Base-by-base conservation (phyloP, 2,329 filamentous ascomycete species). In the Dothistroma septosporum region DNA sequence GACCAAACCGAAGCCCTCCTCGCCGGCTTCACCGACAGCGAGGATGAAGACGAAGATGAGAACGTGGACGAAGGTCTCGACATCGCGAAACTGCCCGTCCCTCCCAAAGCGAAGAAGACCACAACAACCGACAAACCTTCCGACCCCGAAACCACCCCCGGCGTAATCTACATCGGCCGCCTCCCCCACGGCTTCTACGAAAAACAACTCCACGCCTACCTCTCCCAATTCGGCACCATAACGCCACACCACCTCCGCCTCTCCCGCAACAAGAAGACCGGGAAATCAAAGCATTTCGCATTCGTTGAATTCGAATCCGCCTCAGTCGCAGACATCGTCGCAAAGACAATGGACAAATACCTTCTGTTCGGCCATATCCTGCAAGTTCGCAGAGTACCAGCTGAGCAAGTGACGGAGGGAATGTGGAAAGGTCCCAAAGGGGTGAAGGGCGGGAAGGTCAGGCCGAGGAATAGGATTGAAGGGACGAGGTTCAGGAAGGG, bases 171-270 rank as follows among this genome's bases (percentile, higher is more conserved):
- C 78, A 83, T 99, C 70, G 92, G 91, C 58, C 91, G 92, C 66
- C 88, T 96, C 62, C 92, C 92, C 44, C 91, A 94, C 78, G 90
- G 94, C 78, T 99, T 99, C 85, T 97, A 93, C 82, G 94, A 99
- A 79, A 85, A 92, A 71, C 89, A 97, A 78, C 95, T 99, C 89
- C 87, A 86, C 69, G 86, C 87, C 66, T 99, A 97, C 81, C 96
- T 97, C 74, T 85, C 87, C 58, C 94, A 99, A 76, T 99, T 99
- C 69, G 94, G 94, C 68, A 81, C 85, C 14, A 91, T 99, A 70
- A 85, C 81, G 56, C 41, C 41, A 19, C 14, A n/a, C 24, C 86
- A 81, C 59, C 82, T 97, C 60, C 87, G 93, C 64, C 83, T 99
- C 49, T 94, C 92, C 31, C 88, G 94, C 70, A 97, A 96, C 82